These are phyloP conservation scores for Acacia melanoxylon DNA, from an alignment of 306 rosid genomes.

Conservation along the genomic window DNA sequence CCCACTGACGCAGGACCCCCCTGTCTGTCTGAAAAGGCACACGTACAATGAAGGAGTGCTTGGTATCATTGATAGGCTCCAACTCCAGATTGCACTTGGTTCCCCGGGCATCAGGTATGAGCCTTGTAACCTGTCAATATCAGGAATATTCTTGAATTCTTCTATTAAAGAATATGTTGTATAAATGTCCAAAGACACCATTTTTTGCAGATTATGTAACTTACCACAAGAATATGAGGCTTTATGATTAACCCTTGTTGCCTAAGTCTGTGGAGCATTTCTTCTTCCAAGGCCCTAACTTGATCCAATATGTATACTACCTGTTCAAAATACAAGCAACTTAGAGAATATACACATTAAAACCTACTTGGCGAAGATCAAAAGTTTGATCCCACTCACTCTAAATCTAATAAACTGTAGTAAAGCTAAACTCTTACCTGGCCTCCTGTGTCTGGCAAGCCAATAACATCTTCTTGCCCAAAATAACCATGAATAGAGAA, in stretches of 20 bases:
- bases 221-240: constrained; percentile 87
- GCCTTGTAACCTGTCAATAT: constrained; percentile 66
- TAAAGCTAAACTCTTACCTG: constrained; percentile 48
- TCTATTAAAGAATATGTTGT: not conserved
- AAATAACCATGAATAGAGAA: constrained; percentile 89
- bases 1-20: constrained; percentile 70
- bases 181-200: not conserved
- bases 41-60: constrained; percentile 66
- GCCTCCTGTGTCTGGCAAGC: constrained; percentile 95
- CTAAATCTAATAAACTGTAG: not conserved
- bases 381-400: not conserved
- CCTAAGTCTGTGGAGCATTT: constrained; percentile 64
- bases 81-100: constrained; percentile 76
- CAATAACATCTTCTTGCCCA: constrained; percentile 92
- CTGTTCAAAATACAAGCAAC: constrained; percentile 36
- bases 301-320: constrained; percentile 93
- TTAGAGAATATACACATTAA: not conserved
- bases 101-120: constrained; percentile 86
- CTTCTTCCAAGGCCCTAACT: constrained; percentile 89
- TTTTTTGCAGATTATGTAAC: constrained; percentile 25
- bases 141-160: constrained; percentile 18
- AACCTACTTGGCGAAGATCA: not conserved
- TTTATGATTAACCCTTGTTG: constrained; percentile 70
- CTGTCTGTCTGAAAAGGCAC: constrained; percentile 75
- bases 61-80: constrained; percentile 72